Conservation (phyloP, 108 stramenopile species). For the Cylindrotheca closterium region DNA sequence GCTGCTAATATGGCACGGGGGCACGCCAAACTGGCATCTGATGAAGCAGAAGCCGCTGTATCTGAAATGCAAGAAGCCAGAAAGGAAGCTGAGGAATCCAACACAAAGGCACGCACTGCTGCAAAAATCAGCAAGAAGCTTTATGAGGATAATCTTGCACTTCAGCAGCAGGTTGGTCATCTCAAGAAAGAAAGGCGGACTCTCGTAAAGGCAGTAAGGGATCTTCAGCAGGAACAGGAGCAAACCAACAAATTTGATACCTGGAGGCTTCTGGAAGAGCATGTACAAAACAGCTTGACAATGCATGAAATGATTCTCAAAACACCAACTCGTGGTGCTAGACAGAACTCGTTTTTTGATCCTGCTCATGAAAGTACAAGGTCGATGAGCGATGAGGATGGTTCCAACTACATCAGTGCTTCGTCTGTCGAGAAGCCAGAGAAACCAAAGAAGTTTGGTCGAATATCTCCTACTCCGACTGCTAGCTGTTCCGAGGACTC, state of each 20-base stretch:
- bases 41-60: neutral
- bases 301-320: slow-evolving; percentile 25
- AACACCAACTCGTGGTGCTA: neutral
- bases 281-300: slow-evolving; percentile 1
- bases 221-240: slow-evolving; percentile 4
- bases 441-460: neutral
- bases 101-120: slow-evolving; percentile 1
- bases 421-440: neutral
- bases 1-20: slow-evolving; percentile 15
- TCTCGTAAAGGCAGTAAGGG: slow-evolving; percentile 20
- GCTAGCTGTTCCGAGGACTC: slow-evolving; percentile 6
- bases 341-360: neutral
- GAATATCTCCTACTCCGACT: slow-evolving; percentile 1
- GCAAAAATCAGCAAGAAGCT: slow-evolving; percentile 2
- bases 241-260: slow-evolving; percentile 15
- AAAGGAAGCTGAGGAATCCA: slow-evolving; percentile 1
- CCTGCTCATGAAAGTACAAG: neutral
- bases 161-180: slow-evolving; percentile 9
- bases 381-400: neutral
- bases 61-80: slow-evolving; percentile 14
- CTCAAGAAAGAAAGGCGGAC: slow-evolving; percentile 4
- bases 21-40: slow-evolving; percentile 2
- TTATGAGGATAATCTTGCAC: slow-evolving; percentile 13
- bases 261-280: slow-evolving; percentile 13
- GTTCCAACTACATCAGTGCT: neutral